Percentiles rank a stretch among this genome's conserved stretches.
Evolutionary conservation across 1,139 yeast species (phyloP).

Genomic region (Wickerhamiella infanticola): DNA sequence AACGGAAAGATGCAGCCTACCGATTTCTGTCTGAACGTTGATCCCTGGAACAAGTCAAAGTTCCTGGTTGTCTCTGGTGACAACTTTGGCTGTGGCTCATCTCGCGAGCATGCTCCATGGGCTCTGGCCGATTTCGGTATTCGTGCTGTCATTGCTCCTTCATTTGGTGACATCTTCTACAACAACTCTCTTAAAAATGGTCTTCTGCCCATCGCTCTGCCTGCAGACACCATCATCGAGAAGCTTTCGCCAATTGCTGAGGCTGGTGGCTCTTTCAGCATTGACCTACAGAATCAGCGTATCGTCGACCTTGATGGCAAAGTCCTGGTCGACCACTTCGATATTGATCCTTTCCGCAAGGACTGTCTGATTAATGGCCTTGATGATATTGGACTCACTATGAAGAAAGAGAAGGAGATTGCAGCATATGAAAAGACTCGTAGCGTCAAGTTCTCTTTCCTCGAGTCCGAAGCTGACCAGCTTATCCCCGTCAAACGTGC

Average conservation of each 20-base stretch:
- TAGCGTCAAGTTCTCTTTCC: constrained; percentile 68
- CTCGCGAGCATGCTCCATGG: constrained; percentile 99
- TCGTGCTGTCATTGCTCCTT: constrained; percentile 88
- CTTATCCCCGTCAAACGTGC: neutral
- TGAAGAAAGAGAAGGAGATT: constrained; percentile 74
- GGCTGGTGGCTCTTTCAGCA: constrained; percentile 52
- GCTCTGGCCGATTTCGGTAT: constrained; percentile 96
- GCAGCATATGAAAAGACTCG: constrained; percentile 58
- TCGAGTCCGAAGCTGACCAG: constrained; percentile 32
- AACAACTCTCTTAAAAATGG: constrained; percentile 95
- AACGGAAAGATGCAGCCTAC: constrained; percentile 68
- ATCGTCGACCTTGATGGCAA: constrained; percentile 58
- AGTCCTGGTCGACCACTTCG: constrained; percentile 66
- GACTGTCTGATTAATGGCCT: constrained; percentile 88
- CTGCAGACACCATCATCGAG: constrained; percentile 51
- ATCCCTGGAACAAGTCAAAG: constrained; percentile 65
- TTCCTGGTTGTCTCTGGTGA: constrained; percentile 87
- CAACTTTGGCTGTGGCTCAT: constrained; percentile 97
- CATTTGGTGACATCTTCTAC: constrained; percentile 95
- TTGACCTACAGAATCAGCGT: constrained; percentile 77
- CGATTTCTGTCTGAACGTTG: constrained; percentile 75
- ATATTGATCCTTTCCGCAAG: constrained; percentile 80
- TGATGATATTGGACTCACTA: constrained; percentile 90
- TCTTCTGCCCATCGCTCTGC: constrained; percentile 73
- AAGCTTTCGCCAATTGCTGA: constrained; percentile 69